phyloP scores from a whole-genome alignment of 768 basidiomycete species.

The Termitomyces sp. region DNA sequence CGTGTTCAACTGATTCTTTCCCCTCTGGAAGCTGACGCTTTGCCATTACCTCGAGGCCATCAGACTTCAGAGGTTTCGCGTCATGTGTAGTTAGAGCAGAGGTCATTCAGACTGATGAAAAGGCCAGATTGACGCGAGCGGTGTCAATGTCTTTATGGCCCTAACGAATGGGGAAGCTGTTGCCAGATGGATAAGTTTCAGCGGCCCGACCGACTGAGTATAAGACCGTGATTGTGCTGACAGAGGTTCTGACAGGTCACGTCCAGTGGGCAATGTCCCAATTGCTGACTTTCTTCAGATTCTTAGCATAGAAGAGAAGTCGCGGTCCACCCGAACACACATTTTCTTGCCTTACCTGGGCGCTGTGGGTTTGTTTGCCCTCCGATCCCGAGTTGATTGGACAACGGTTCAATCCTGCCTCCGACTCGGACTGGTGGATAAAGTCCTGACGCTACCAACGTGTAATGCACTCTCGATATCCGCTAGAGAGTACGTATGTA shows the following conservation, averaged over 20 bases:
- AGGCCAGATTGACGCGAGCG: neutral
- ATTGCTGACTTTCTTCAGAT: neutral
- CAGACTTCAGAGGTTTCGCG: neutral
- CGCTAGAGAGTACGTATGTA: neutral
- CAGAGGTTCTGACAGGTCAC: constrained; percentile 4
- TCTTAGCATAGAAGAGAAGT: neutral
- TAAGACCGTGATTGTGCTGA: constrained; percentile 7
- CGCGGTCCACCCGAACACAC: neutral
- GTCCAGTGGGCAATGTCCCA: neutral
- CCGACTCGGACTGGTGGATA: neutral
- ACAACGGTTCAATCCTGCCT: neutral
- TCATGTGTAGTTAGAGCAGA: constrained; percentile 1
- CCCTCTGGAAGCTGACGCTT: neutral
- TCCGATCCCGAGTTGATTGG: neutral
- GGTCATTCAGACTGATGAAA: neutral
- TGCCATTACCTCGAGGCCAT: neutral
- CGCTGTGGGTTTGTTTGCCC: neutral
- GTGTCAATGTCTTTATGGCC: neutral
- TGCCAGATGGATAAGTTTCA: constrained; percentile 11
- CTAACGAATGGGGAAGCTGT: neutral
- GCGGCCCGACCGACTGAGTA: constrained; percentile 4
- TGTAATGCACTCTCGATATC: neutral
- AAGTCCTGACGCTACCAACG: neutral
- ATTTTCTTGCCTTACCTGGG: neutral
- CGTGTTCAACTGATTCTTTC: constrained; percentile 2